Percentiles rank a stretch among this genome's conserved stretches.
phyloP scores from a whole-genome alignment of 306 rosid species.

The Dalbergia cochinchinensis region DNA sequence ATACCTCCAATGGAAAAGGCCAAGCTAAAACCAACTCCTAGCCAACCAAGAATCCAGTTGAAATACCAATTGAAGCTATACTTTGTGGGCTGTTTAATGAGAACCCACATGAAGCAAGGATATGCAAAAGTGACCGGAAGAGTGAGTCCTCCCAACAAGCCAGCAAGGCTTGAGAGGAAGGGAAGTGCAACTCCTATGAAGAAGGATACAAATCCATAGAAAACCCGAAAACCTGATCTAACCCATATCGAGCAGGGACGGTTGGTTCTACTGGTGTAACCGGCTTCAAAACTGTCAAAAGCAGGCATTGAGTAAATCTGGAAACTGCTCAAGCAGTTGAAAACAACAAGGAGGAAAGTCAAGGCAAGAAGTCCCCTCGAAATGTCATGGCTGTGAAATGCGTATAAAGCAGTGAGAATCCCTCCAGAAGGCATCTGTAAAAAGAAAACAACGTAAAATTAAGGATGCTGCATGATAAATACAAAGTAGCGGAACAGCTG shows the following conservation, averaged over 20 bases:
- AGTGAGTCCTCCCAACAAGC: slow-evolving; percentile 94
- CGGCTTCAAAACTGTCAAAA: slow-evolving; percentile 97
- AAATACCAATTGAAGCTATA: slow-evolving; percentile 96
- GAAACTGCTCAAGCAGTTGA: slow-evolving; percentile 94
- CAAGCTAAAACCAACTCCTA: slow-evolving; percentile 90
- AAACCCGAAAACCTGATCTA: slow-evolving; percentile 89
- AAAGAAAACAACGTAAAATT: background rate
- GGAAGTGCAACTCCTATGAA: slow-evolving; percentile 99
- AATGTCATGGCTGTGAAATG: slow-evolving; percentile 87
- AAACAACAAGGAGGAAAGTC: slow-evolving; percentile 91
- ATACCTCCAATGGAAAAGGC: slow-evolving; percentile 95
- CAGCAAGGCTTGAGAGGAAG: slow-evolving; percentile 97
- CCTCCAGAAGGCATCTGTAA: slow-evolving; percentile 96
- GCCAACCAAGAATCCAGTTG: slow-evolving; percentile 92
- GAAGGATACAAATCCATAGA: slow-evolving; percentile 82
- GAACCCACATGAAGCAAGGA: slow-evolving; percentile 99
- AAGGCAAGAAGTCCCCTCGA: slow-evolving; percentile 88
- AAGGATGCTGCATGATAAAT: background rate
- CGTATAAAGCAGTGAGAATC: slow-evolving; percentile 85
- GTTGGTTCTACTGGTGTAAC: slow-evolving; percentile 94
- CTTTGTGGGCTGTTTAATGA: slow-evolving; percentile 85
- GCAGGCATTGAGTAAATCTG: slow-evolving; percentile 99
- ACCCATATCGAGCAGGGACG: slow-evolving; percentile 99
- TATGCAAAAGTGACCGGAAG: slow-evolving; percentile 98
- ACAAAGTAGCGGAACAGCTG: background rate